Conservation (phyloP, 2,329 filamentous ascomycete species). For the Neofusicoccum kwambonambiense region DNA sequence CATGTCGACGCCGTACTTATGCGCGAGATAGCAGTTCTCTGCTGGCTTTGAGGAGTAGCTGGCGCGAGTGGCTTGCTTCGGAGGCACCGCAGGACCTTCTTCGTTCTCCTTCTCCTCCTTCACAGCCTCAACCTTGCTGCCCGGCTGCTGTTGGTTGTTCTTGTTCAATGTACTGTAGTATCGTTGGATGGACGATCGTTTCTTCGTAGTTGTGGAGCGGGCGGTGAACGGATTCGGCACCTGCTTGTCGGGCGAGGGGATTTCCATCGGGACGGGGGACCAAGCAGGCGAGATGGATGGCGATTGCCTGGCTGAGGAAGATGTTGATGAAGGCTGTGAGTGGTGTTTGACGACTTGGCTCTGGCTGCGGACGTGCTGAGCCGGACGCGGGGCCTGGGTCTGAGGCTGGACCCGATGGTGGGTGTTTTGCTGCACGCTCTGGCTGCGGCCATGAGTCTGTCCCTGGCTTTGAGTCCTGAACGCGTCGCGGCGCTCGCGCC, state of each 20-base stretch:
- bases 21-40: background rate
- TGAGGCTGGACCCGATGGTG: background rate
- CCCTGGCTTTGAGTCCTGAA: background rate
- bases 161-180: constrained; percentile 6
- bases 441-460: background rate
- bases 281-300: background rate
- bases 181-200: constrained; percentile 3
- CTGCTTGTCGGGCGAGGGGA: background rate
- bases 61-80: background rate
- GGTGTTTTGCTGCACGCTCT: background rate
- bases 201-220: background rate
- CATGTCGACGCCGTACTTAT: constrained; percentile 28
- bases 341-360: background rate
- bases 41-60: background rate
- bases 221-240: background rate
- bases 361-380: background rate
- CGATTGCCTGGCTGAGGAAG: background rate
- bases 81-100: background rate
- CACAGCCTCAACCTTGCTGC: background rate
- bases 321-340: background rate
- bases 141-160: background rate
- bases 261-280: background rate
- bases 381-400: background rate
- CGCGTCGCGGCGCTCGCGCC: constrained; percentile 3
- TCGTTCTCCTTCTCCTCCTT: background rate